Percentiles rank a stretch among this genome's conserved stretches.
These are phyloP conservation scores for Ustanciosporium gigantosporum DNA, from an alignment of 1,284 basidiomycete species.

Conservation along the genomic window DNA sequence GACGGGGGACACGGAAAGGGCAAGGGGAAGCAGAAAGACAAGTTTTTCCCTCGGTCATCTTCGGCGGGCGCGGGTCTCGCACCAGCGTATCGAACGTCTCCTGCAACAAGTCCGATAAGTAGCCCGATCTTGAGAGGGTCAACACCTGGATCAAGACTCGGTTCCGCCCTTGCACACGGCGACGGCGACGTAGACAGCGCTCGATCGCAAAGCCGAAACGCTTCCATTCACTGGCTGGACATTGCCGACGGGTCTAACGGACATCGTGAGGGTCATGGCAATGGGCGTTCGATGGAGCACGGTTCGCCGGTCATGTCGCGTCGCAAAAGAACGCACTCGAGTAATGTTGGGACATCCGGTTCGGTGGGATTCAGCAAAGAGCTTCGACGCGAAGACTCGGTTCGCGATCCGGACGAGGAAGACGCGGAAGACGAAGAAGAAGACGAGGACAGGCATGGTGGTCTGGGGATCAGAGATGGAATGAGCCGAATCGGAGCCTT, in stretches of 20 bases:
- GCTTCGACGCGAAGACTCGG: constrained; percentile 11
- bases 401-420: constrained; percentile 9
- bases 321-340: constrained; percentile 1
- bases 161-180: too few relatives aligned
- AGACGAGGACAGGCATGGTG: constrained; percentile 4
- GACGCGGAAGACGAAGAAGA: constrained; percentile 9
- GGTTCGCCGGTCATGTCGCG: background rate
- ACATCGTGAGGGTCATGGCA: background rate
- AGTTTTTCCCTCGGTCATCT: constrained; percentile 37
- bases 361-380: constrained; percentile 9
- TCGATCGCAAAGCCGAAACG: constrained; percentile 3
- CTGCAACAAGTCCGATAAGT: background rate
- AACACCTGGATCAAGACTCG: constrained; percentile 2
- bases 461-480: constrained; percentile 18
- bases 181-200: constrained; percentile 1
- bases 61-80: constrained; percentile 34
- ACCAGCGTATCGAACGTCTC: constrained; percentile 3
- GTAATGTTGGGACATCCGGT: background rate
- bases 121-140: constrained; percentile 21
- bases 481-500: constrained; percentile 33
- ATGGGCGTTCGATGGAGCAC: background rate
- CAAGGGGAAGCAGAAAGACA: constrained; percentile 13
- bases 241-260: constrained; percentile 25
- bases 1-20: background rate
- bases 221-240: constrained; percentile 43